Base-by-base conservation (phyloP, 495 filamentous ascomycete species). In the Penicillium steckii region DNA sequence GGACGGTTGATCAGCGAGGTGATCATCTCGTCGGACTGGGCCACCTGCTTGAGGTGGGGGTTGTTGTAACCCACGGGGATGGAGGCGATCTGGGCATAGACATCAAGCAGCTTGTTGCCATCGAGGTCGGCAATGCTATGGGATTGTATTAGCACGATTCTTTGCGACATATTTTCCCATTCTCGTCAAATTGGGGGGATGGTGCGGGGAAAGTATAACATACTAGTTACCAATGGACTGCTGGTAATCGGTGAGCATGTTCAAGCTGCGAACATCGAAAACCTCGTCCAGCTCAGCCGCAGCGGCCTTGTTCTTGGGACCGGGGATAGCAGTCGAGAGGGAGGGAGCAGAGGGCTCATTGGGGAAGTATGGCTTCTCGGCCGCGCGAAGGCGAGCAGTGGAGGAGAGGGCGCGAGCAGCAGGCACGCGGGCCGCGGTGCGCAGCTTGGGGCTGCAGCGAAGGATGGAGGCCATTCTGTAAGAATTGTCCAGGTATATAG, bases 11-110 rank as follows among this genome's bases (percentile, higher is more conserved):
- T 90, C 57, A 97, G 64, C 33, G 88, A 83, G 49, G 78, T 84
- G 65, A 83, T 77, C 89, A 96, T 96, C 65, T 95, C 85, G 23
- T 84, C 81, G 56, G 84, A 86, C 47, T 74, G 75, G 29, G 89
- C 89, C 24, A 85, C 84, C 64, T 85, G 76, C 52, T 79, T 75
- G 46, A 98, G 80, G 57, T 79, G 69, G 19, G 92, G 89, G 73
- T 98, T 98, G 81, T 90, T 96, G 82, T 98, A 98, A 44, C 94
- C 94, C 50, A 98, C 78, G 24, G 93, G 93, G 66, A 98, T 98
- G 21, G 93, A 97, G 59, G 94, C 94, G 64, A 97, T 97, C 74
- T 97, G 93, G 35, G 91, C 88, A 57, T 94, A 94, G 51, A 90
- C 86, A 73, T 91, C 87, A 12, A 91, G 74, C 29, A 90, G 71